A percentile compares a stretch with the other conserved stretches of the same genome.
Conservation (phyloP, 371 early-diverging fungal species). For the Saksenaea vasiformis region DNA sequence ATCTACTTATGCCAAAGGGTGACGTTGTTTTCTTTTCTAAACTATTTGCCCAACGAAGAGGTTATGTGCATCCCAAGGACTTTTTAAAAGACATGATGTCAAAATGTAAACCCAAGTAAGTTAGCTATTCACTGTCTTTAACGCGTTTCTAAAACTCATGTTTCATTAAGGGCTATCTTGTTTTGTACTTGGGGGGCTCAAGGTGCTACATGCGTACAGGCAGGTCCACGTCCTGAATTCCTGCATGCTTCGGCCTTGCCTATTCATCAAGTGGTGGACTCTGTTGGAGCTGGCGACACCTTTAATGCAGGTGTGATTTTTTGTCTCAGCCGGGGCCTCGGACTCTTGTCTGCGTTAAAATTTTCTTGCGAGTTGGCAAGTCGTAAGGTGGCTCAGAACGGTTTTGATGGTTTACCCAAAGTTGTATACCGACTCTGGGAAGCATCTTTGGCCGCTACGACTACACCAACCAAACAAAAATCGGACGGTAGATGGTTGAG, state of each 20-base stretch:
- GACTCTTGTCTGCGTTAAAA: constrained; percentile 24
- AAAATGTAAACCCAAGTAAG: constrained; percentile 52
- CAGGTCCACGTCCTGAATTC: constrained; percentile 31
- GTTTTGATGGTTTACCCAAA: constrained; percentile 50
- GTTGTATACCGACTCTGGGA: background rate
- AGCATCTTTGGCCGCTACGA: background rate
- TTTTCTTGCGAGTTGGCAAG: constrained; percentile 62
- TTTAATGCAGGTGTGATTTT: constrained; percentile 68
- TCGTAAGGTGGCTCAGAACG: constrained; percentile 62
- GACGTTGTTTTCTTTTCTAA: constrained; percentile 73
- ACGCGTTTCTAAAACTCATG: background rate
- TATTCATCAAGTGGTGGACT: constrained; percentile 50
- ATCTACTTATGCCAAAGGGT: constrained; percentile 52
- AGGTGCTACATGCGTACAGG: constrained; percentile 53
- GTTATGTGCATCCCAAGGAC: constrained; percentile 43
- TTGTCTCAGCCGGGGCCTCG: constrained; percentile 32
- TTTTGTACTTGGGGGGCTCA: constrained; percentile 64
- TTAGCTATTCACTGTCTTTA: background rate
- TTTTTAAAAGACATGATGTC: constrained; percentile 44
- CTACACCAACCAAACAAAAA: background rate
- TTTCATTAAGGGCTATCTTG: constrained; percentile 41
- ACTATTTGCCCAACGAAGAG: constrained; percentile 62
- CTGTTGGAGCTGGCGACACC: constrained; percentile 74
- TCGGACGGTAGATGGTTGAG: background rate
- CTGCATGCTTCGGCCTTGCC: constrained; percentile 43